Evolutionary conservation across 2,329 filamentous ascomycete genomes (phyloP).

Genomic region (Microsporum ferrugineum): DNA sequence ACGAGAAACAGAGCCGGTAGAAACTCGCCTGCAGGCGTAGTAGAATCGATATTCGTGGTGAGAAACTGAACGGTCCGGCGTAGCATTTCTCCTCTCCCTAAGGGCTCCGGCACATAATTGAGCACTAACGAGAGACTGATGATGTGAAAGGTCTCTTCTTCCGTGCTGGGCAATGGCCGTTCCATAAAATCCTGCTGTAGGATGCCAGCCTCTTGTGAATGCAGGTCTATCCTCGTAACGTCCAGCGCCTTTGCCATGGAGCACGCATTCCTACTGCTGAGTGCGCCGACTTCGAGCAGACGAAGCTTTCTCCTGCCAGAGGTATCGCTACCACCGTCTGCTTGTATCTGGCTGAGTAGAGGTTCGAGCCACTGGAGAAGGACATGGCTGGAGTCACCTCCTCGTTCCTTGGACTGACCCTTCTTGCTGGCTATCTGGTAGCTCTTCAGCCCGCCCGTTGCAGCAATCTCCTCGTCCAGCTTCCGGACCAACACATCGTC

Average conservation of each 20-base stretch:
- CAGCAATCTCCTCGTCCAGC: constrained; percentile 41
- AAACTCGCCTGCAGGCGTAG: constrained; percentile 15
- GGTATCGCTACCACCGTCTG: not conserved
- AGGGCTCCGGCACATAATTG: constrained; percentile 79
- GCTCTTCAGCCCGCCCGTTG: constrained; percentile 46
- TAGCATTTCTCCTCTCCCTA: constrained; percentile 73
- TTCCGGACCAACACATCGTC: constrained; percentile 31
- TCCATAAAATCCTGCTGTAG: constrained; percentile 89
- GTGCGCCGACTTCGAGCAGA: constrained; percentile 79
- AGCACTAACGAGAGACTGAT: constrained; percentile 86
- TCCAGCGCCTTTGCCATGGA: constrained; percentile 60
- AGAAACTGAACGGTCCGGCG: constrained; percentile 62
- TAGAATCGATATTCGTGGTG: constrained; percentile 20
- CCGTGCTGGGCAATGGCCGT: constrained; percentile 53
- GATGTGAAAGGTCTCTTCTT: constrained; percentile 63
- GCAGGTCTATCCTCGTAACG: constrained; percentile 76
- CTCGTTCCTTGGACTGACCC: constrained; percentile 49
- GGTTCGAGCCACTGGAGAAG: constrained; percentile 48
- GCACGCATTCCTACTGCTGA: constrained; percentile 76
- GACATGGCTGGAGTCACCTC: constrained; percentile 52
- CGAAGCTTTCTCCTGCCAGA: constrained; percentile 31
- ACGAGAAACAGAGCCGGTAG: constrained; percentile 66
- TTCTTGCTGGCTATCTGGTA: constrained; percentile 54
- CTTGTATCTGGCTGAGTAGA: constrained; percentile 17
- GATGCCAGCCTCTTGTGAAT: constrained; percentile 69